phyloP scores from a whole-genome alignment of 192 early-diverging fungal genomes.

The Pilobolus umbonatus region DNA sequence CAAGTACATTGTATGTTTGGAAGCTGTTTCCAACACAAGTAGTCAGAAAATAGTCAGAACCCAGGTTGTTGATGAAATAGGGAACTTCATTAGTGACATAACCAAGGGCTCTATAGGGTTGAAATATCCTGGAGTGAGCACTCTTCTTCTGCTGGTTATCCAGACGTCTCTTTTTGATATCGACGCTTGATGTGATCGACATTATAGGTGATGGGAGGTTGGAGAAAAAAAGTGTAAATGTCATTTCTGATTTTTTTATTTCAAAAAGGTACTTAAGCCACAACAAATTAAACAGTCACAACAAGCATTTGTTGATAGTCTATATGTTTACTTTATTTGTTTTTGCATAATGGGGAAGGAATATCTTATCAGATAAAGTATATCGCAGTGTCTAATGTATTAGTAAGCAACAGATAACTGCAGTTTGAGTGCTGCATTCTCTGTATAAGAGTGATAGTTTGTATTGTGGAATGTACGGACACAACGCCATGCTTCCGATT shows the following conservation, averaged over 20 bases:
- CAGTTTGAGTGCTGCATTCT: conserved; percentile 1
- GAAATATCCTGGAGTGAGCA: conserved; percentile 48
- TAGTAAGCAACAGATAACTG: conserved; percentile 14
- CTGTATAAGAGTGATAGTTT: background rate
- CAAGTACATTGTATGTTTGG: conserved; percentile 82
- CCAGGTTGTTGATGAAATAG: conserved; percentile 72
- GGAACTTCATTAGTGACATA: conserved; percentile 82
- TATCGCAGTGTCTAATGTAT: no score
- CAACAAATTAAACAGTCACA: no score
- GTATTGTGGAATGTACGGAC: conserved; percentile 32
- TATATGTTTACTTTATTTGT: no score
- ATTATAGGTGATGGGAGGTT: no score
- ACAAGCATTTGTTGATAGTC: no score
- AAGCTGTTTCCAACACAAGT: conserved; percentile 83
- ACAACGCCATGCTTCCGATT: conserved; percentile 34
- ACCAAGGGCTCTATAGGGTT: conserved; percentile 89
- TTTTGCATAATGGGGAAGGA: no score
- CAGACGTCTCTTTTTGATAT: conserved; percentile 20
- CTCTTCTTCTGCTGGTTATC: conserved; percentile 5
- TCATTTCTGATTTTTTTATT: no score
- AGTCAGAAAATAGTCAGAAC: conserved; percentile 76
- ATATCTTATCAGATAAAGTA: no score
- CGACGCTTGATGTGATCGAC: background rate
- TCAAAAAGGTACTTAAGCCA: no score
- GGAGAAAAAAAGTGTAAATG: no score